Percentiles rank a stretch among this genome's conserved stretches.
Evolutionary conservation across 257 asterid species (phyloP).

Genomic region (Coffea canephora): DNA sequence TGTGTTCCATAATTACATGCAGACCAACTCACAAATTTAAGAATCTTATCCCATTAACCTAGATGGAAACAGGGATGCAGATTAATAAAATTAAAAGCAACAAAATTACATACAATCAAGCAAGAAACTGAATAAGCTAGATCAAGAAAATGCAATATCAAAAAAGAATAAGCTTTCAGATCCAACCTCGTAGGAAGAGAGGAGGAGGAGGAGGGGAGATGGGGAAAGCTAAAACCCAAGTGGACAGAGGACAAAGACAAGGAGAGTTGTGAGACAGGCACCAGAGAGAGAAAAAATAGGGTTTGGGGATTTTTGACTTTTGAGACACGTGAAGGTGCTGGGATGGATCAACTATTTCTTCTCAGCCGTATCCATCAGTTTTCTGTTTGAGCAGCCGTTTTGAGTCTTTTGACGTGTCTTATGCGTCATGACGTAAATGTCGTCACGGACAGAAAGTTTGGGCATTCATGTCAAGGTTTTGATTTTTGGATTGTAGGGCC

Average conservation of each 20-base stretch:
- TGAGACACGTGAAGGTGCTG: conserved; percentile 10
- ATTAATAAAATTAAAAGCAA: neutral
- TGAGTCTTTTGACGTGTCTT: no score
- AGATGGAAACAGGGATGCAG: neutral
- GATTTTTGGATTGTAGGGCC: no score
- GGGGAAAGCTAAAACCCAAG: neutral
- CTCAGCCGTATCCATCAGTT: neutral
- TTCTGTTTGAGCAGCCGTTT: no score
- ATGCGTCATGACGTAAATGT: no score
- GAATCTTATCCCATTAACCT: no score
- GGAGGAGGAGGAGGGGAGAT: neutral
- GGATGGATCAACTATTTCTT: neutral
- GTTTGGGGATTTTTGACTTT: conserved; percentile 20
- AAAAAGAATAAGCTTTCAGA: neutral
- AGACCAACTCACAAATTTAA: neutral
- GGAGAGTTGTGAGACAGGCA: neutral
- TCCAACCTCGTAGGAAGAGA: conserved; percentile 13
- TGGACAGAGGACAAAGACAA: neutral
- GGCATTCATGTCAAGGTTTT: no score
- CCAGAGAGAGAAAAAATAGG: conserved; percentile 19
- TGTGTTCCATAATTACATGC: neutral
- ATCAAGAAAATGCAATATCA: neutral
- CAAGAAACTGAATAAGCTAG: neutral
- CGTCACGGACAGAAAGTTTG: no score
- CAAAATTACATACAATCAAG: neutral